Evolutionary conservation across 768 basidiomycete species (phyloP), one percentile per base, ranked within the genome.

Genomic region (Fibroporia radiculosa): DNA sequence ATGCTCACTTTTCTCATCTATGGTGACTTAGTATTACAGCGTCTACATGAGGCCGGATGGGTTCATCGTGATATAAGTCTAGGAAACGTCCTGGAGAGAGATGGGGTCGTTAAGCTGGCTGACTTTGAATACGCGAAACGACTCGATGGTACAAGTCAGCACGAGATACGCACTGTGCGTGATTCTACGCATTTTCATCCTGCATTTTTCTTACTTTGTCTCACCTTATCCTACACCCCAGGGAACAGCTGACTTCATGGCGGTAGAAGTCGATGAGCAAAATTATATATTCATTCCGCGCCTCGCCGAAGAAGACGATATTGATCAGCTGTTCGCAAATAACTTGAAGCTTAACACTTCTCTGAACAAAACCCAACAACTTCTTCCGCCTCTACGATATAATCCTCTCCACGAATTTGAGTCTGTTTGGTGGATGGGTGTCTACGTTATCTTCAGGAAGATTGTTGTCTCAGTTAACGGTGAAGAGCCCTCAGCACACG

Each of bases 1-100:
- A 31, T n/a, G 8, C n/a, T 8, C 29, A 31, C n/a, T 31, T 8
- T 8, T 31, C 29, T 31, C 29, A 31, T 31, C 29, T n/a, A 8
- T 8, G n/a, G n/a, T 31, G 8, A n/a, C 29, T 31, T n/a, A n/a
- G n/a, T n/a, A n/a, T n/a, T n/a, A n/a, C n/a, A n/a, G n/a, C n/a
- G 40, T n/a, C 29, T n/a, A 8, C n/a, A n/a, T n/a, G 10, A 31
- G n/a, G 20, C 18, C 20, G 31, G 44, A 3, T 45, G 31, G 44
- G 31, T 45, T 7, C 44, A 45, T 22, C 34, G 44, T 24, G 44
- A 45, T 24, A 45, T 45, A 7, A 45, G 44, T 23, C 18, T 20
- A n/a, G 44, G 44, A 1, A 45, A 45, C 20, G 26, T 38, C 2
- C 24, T 45, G 2, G 11, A 27, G 8, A 24, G 27, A 8, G 44